These are phyloP conservation scores for Myriosclerotinia duriaeana DNA, from an alignment of 2,329 filamentous ascomycete genomes.

Conservation along the genomic window DNA sequence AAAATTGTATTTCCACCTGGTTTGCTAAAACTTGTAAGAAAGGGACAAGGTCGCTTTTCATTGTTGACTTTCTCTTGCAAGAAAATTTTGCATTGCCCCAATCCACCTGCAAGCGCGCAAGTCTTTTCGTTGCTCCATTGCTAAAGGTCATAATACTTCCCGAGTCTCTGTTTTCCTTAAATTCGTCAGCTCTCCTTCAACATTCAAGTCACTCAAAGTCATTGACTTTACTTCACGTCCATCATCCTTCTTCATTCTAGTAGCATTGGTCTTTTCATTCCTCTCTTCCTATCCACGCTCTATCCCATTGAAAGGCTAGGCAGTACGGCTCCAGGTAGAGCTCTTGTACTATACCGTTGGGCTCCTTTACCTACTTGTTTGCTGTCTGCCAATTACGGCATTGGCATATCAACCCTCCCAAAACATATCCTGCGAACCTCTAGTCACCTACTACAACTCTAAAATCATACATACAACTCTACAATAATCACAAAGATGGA, in stretches of 20 bases:
- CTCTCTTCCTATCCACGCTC: background rate
- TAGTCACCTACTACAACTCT: background rate
- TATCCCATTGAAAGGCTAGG: background rate
- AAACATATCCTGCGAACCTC: background rate
- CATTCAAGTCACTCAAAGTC: background rate
- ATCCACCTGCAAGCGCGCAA: background rate
- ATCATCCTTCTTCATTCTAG: background rate
- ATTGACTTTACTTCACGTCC: background rate
- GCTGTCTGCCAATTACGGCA: background rate
- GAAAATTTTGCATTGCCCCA: conserved; percentile 3
- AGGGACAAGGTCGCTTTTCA: background rate
- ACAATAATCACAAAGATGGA: conserved; percentile 15
- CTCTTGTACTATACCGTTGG: background rate
- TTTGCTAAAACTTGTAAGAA: background rate
- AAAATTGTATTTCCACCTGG: background rate
- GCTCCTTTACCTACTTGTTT: background rate
- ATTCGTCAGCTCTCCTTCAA: background rate
- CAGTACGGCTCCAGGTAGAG: background rate
- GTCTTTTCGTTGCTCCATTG: background rate
- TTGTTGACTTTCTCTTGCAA: background rate
- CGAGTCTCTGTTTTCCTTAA: background rate
- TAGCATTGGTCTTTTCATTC: background rate
- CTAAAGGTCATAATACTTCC: background rate
- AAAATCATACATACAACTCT: background rate
- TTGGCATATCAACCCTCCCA: background rate